Evolutionary conservation across 2,329 filamentous ascomycete genomes (phyloP).

Genomic region (Penicillium occitanis): DNA sequence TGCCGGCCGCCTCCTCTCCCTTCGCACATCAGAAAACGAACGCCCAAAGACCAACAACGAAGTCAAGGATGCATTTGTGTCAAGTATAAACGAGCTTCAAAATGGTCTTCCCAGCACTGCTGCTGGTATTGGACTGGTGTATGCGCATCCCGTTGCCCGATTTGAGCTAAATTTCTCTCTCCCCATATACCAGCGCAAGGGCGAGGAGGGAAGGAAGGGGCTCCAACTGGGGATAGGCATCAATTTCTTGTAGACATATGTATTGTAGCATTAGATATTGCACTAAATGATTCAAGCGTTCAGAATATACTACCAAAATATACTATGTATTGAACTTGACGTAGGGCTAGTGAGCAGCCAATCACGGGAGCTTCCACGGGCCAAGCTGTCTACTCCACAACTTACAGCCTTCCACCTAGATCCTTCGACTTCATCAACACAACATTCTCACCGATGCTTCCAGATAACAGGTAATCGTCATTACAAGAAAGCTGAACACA

Average conservation of each 20-base stretch:
- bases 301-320: background rate
- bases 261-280: slow-evolving; percentile 12
- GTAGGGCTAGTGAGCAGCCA: slow-evolving; percentile 8
- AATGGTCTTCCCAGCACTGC: slow-evolving; percentile 80
- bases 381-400: slow-evolving; percentile 24
- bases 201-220: slow-evolving; percentile 87
- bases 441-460: background rate
- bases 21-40: slow-evolving; percentile 58
- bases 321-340: background rate
- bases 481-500: no score
- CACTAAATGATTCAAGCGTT: background rate
- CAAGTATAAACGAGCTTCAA: slow-evolving; percentile 67
- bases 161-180: slow-evolving; percentile 96
- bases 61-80: slow-evolving; percentile 46
- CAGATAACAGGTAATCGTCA: background rate
- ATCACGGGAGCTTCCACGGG: slow-evolving; percentile 15
- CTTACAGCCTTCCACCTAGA: slow-evolving; percentile 5
- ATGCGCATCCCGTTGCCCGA: slow-evolving; percentile 87
- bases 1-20: slow-evolving; percentile 76
- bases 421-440: background rate
- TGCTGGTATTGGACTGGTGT: slow-evolving; percentile 86
- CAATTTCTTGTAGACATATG: slow-evolving; percentile 72
- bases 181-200: slow-evolving; percentile 75
- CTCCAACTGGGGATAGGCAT: slow-evolving; percentile 95
- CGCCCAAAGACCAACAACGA: slow-evolving; percentile 52